phyloP scores from a whole-genome alignment of 1,284 basidiomycete species.

The Boletus holoroseus region DNA sequence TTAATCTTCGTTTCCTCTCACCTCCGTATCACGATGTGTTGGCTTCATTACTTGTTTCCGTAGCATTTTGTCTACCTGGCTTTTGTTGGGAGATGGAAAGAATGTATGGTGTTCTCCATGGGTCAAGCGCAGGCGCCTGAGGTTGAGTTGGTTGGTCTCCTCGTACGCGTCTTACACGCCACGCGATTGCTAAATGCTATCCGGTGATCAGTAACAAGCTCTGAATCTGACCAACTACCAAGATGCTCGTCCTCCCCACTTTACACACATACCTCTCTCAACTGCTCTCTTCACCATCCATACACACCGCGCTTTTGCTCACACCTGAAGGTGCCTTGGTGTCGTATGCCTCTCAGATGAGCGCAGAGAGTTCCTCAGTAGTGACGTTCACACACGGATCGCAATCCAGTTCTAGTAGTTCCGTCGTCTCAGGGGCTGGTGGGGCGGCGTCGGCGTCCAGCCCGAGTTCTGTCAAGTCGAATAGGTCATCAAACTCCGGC shows the following conservation, averaged over 20 bases:
- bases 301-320: constrained; percentile 31
- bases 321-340: constrained; percentile 33
- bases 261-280: constrained; percentile 29
- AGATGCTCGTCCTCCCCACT: constrained; percentile 30
- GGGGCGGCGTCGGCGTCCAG: constrained; percentile 14
- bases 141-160: not conserved
- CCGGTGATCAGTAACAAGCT: not conserved
- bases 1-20: constrained; percentile 9
- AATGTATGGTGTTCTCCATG: constrained; percentile 25
- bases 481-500: constrained; percentile 5
- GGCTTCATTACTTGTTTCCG: constrained; percentile 20
- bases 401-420: constrained; percentile 8
- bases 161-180: not conserved
- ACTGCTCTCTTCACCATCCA: constrained; percentile 27
- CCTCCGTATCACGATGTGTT: constrained; percentile 5
- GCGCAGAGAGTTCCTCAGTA: constrained; percentile 3
- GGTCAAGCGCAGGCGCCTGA: not conserved
- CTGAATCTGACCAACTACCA: constrained; percentile 5
- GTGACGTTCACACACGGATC: constrained; percentile 3
- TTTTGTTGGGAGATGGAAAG: constrained; percentile 5
- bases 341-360: constrained; percentile 29
- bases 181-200: not conserved
- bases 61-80: constrained; percentile 12
- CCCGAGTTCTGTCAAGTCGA: constrained; percentile 17
- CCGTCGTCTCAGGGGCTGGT: constrained; percentile 6